Evolutionary conservation across 2,329 filamentous ascomycete genomes (phyloP).

Genomic region (Zasmidium cellare): DNA sequence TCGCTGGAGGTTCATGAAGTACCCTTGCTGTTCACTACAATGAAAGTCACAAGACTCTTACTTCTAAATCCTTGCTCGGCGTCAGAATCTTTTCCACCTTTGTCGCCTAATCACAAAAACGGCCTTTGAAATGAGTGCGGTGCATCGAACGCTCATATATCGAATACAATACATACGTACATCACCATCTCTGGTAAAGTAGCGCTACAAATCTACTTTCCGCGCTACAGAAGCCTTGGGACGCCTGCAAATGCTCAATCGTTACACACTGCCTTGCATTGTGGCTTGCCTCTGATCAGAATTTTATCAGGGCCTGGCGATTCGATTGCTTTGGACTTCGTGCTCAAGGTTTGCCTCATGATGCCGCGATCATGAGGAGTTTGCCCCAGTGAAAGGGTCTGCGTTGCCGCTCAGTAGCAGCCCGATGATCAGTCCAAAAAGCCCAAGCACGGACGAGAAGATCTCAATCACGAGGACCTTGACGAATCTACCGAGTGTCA

Average conservation of each 20-base stretch:
- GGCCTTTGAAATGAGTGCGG: no score
- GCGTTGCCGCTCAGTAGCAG: constrained; percentile 86
- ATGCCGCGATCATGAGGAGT: background rate
- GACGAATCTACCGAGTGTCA: constrained; percentile 69
- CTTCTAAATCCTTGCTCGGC: no score
- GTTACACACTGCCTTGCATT: background rate
- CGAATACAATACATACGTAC: constrained; percentile 2
- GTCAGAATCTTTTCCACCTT: background rate
- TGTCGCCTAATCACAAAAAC: no score
- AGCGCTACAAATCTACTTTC: background rate
- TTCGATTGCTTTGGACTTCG: no score
- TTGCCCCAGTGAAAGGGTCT: constrained; percentile 59
- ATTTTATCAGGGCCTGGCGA: no score
- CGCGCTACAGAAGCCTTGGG: background rate
- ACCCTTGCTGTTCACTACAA: no score
- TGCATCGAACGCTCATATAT: background rate
- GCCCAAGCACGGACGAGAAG: constrained; percentile 94
- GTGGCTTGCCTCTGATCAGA: no score
- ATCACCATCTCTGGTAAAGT: background rate
- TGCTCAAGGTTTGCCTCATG: no score
- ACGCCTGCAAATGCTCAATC: constrained; percentile 1
- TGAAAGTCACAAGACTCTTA: no score
- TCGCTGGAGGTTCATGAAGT: no score
- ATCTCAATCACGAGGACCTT: constrained; percentile 99
- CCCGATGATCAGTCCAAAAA: constrained; percentile 95